A percentile compares a stretch with the other conserved stretches of the same genome.
These are phyloP conservation scores for Friedmanniomyces simplex DNA, from an alignment of 495 filamentous ascomycete genomes.

Conservation along the genomic window DNA sequence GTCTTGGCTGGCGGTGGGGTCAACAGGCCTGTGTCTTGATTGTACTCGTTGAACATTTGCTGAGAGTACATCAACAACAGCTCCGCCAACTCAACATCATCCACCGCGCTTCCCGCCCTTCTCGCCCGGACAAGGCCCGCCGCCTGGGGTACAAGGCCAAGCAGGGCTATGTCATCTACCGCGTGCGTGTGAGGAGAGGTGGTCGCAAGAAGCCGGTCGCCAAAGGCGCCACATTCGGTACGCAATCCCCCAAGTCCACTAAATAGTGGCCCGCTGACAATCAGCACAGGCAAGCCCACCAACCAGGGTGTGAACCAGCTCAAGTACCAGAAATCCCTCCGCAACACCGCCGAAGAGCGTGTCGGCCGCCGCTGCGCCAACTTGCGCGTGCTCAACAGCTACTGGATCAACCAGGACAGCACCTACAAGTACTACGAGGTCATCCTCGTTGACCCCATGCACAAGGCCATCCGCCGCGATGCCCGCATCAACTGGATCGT, in stretches of 20 bases:
- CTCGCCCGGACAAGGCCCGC: slow-evolving; percentile 98
- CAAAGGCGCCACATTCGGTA: slow-evolving; percentile 99
- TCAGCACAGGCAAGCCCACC: slow-evolving; percentile 79
- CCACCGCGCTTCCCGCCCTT: slow-evolving; percentile 96
- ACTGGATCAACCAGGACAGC: slow-evolving; percentile 99
- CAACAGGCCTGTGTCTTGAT: slow-evolving; percentile 51
- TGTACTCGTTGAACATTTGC: slow-evolving; percentile 99
- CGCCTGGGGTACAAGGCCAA: slow-evolving; percentile 99
- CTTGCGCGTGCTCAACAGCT: slow-evolving; percentile 97
- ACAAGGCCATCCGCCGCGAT: slow-evolving; percentile 99
- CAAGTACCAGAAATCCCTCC: slow-evolving; percentile 99
- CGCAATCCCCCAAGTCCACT: slow-evolving; percentile 22
- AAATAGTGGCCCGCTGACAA: slow-evolving; percentile 6
- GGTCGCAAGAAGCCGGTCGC: slow-evolving; percentile 82
- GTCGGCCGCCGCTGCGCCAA: slow-evolving; percentile 97
- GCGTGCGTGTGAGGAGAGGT: slow-evolving; percentile 91
- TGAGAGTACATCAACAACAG: slow-evolving; percentile 99
- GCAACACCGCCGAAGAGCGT: slow-evolving; percentile 97
- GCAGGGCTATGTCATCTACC: slow-evolving; percentile 99
- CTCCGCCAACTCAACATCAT: slow-evolving; percentile 97
- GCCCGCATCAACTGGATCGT: slow-evolving; percentile 99
- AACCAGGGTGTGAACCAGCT: slow-evolving; percentile 99
- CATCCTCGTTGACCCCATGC: slow-evolving; percentile 98
- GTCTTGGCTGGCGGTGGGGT: not conserved
- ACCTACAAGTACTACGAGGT: slow-evolving; percentile 99